Evolutionary conservation across 2,329 filamentous ascomycete species (phyloP).

Genomic region (Penicillium sp.): DNA sequence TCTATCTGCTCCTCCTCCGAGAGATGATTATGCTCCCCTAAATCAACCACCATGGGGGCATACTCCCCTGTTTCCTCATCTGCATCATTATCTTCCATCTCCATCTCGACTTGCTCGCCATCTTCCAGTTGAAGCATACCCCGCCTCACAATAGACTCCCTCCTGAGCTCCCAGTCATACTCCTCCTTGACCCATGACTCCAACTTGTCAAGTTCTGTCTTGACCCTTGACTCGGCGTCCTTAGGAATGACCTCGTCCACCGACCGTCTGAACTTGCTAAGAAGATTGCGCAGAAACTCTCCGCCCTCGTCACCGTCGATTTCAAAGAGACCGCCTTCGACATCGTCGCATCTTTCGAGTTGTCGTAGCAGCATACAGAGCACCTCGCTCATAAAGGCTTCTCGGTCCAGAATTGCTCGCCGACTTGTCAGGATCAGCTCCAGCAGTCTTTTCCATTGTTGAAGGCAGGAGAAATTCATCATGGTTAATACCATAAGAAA

Average conservation of each 20-base stretch:
- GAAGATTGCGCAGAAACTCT: conserved; percentile 53
- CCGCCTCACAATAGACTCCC: conserved; percentile 54
- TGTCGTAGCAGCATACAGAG: conserved; percentile 55
- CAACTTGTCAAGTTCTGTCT: conserved; percentile 56
- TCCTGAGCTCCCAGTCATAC: conserved; percentile 60
- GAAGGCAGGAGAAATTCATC: conserved; percentile 66
- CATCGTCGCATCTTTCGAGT: conserved; percentile 58
- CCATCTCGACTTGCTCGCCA: conserved; percentile 63
- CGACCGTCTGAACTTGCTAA: conserved; percentile 54
- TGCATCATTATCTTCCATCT: conserved; percentile 60
- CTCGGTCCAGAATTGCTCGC: conserved; percentile 50
- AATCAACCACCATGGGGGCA: conserved; percentile 62
- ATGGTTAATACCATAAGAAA: conserved; percentile 65
- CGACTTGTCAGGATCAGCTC: conserved; percentile 59
- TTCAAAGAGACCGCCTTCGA: conserved; percentile 64
- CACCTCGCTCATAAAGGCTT: conserved; percentile 55
- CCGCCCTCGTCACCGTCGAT: conserved; percentile 55
- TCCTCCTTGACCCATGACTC: conserved; percentile 56
- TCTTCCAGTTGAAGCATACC: conserved; percentile 65
- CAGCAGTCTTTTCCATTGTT: conserved; percentile 65
- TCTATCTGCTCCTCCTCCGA: neutral
- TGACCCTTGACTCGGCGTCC: conserved; percentile 43
- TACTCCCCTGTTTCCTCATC: conserved; percentile 67
- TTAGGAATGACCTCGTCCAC: conserved; percentile 50
- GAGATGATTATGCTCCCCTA: conserved; percentile 24